Conservation (phyloP, 108 stramenopile genomes). For the Nitzschia sp. region DNA sequence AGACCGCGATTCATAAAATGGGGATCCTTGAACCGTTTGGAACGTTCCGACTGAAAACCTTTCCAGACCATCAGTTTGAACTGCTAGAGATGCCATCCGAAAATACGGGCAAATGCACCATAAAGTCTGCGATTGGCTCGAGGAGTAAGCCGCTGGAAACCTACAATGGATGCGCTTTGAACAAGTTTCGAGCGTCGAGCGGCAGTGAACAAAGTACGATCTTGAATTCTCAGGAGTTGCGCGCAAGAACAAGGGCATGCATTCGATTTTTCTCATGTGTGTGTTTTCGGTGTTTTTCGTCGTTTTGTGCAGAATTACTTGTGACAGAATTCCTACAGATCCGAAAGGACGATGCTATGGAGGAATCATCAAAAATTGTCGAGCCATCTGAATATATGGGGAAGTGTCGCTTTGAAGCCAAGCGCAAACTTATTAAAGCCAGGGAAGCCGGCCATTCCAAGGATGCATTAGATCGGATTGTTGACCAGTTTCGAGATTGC, state of each 20-base stretch:
- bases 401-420: slow-evolving; percentile 12
- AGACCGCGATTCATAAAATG: not conserved
- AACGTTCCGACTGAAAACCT: slow-evolving; percentile 41
- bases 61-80: slow-evolving; percentile 70
- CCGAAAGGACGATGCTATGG: slow-evolving; percentile 1
- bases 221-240: not conserved
- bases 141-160: not conserved
- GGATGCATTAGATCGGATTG: slow-evolving; percentile 3
- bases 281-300: too few relatives aligned
- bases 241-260: too few relatives aligned
- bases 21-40: slow-evolving; percentile 2
- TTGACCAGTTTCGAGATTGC: slow-evolving; percentile 41
- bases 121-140: not conserved
- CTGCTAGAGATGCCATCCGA: slow-evolving; percentile 56
- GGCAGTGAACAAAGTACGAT: not conserved
- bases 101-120: slow-evolving; percentile 48
- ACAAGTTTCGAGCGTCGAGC: not conserved
- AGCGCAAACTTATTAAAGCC: not conserved
- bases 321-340: slow-evolving; percentile 34
- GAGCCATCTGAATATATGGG: not conserved
- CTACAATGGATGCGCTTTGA: not conserved
- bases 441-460: not conserved
- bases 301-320: slow-evolving; percentile 22
- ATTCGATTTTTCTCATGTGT: too few relatives aligned
- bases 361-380: not conserved